phyloP scores from a whole-genome alignment of 768 basidiomycete species.

The Hemileccinum rubropunctum region DNA sequence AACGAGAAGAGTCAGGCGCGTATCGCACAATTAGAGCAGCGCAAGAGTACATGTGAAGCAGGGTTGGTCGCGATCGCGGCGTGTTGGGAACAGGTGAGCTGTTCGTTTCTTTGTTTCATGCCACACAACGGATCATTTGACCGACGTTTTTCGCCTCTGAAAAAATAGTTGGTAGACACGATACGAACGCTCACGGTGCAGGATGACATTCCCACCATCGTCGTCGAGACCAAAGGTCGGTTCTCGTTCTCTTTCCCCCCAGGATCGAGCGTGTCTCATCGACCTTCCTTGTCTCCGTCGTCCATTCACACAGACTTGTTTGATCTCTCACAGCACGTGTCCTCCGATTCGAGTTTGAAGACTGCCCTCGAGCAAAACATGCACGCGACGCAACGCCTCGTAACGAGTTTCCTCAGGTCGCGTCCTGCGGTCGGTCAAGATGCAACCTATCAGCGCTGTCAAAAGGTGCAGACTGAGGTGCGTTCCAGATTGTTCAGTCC shows the following conservation, averaged over 20 bases:
- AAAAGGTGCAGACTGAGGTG: conserved; percentile 61
- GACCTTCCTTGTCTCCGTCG: not conserved
- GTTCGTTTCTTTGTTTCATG: not conserved
- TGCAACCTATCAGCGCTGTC: conserved; percentile 44
- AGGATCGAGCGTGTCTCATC: not conserved
- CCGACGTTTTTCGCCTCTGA: not conserved
- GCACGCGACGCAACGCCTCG: conserved; percentile 56
- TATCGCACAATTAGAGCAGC: conserved; percentile 62
- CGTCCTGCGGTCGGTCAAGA: conserved; percentile 34
- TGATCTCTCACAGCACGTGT: conserved; percentile 32
- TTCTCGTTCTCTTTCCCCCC: not conserved
- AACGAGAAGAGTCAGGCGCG: conserved; percentile 60
- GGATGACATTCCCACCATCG: conserved; percentile 45
- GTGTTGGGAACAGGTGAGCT: conserved; percentile 76
- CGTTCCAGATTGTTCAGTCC: conserved; percentile 13
- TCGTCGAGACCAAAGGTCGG: conserved; percentile 43
- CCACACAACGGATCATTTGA: not conserved
- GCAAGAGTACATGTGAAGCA: conserved; percentile 65
- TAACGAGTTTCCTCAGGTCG: conserved; percentile 51
- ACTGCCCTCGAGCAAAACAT: conserved; percentile 52
- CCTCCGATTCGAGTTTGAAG: conserved; percentile 30
- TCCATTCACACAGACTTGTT: conserved; percentile 23
- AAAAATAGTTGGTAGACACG: conserved; percentile 57
- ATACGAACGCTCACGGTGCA: conserved; percentile 57
- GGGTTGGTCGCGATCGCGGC: conserved; percentile 72